Percentiles rank a stretch among this genome's conserved stretches.
phyloP scores from a whole-genome alignment of 495 filamentous ascomycete genomes.

The Podospora fimiseda region DNA sequence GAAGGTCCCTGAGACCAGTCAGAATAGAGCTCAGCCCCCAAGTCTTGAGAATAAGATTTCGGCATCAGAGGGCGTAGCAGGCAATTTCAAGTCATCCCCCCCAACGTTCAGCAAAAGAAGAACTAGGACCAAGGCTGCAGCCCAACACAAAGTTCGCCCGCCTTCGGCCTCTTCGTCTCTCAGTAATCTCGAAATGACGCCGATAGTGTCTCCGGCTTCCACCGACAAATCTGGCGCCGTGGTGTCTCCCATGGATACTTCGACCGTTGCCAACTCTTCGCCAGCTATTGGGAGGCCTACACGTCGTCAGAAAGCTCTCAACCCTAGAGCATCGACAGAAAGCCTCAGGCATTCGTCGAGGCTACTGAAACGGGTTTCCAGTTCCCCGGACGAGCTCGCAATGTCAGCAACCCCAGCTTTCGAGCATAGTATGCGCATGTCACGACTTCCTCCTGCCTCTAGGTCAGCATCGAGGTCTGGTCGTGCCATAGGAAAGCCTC shows the following conservation, averaged over 20 bases:
- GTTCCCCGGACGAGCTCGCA: conserved; percentile 37
- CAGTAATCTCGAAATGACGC: conserved; percentile 32
- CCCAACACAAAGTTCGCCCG: conserved; percentile 4
- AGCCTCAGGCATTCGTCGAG: conserved; percentile 21
- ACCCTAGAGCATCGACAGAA: conserved; percentile 20
- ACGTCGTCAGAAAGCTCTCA: conserved; percentile 18
- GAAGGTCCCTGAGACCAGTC: conserved; percentile 38
- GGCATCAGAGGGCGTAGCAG: neutral
- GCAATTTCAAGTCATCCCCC: conserved; percentile 23
- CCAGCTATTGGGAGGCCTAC: conserved; percentile 23
- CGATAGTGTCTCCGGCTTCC: conserved; percentile 24
- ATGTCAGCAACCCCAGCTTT: conserved; percentile 22
- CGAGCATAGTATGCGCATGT: conserved; percentile 24
- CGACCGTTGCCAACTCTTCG: conserved; percentile 21
- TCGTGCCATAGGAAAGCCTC: conserved; percentile 2
- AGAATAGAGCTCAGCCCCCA: conserved; percentile 8
- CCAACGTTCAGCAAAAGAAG: conserved; percentile 23
- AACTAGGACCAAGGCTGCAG: conserved; percentile 7
- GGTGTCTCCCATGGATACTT: conserved; percentile 3
- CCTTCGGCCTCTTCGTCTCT: conserved; percentile 25
- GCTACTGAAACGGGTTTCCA: conserved; percentile 21
- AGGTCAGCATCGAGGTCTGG: conserved; percentile 10
- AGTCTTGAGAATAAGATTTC: neutral
- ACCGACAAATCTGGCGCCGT: conserved; percentile 14
- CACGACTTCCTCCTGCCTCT: conserved; percentile 10